A percentile compares a stretch with the other conserved stretches of the same genome.
Evolutionary conservation across 345 rosid species (phyloP).

Genomic region (Linum usitatissimum): DNA sequence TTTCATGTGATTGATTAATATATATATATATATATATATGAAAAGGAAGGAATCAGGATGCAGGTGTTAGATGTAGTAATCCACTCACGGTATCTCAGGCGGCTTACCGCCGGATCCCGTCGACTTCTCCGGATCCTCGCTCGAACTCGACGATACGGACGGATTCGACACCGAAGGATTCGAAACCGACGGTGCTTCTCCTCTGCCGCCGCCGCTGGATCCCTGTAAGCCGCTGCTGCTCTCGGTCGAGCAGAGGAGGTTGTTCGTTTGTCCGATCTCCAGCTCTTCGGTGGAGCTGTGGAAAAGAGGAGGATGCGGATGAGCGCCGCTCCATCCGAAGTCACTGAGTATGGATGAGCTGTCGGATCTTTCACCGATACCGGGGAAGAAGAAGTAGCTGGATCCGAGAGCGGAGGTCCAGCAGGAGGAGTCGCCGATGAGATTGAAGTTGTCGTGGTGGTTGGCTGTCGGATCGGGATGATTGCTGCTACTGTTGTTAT

Average conservation of each 20-base stretch:
- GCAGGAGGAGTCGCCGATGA: constrained; percentile 16
- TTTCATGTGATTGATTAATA: background rate
- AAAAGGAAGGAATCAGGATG: background rate
- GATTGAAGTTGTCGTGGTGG: constrained; percentile 6
- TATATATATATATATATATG: no score
- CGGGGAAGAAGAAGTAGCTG: constrained; percentile 41
- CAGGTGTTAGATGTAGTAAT: background rate
- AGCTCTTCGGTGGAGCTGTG: constrained; percentile 11
- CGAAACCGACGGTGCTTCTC: constrained; percentile 39
- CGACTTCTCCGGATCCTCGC: constrained; percentile 85
- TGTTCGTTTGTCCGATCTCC: constrained; percentile 6
- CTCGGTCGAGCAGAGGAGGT: constrained; percentile 8
- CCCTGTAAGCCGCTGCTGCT: constrained; percentile 8
- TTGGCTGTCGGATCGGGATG: constrained; percentile 33
- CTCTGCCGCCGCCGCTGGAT: constrained; percentile 2
- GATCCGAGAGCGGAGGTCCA: constrained; percentile 23
- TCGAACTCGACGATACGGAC: constrained; percentile 67
- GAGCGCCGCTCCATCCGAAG: constrained; percentile 42
- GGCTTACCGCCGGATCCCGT: constrained; percentile 56
- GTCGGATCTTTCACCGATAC: constrained; percentile 20
- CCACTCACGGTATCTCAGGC: constrained; percentile 88
- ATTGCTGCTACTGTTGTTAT: constrained; percentile 7
- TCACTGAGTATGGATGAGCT: constrained; percentile 39
- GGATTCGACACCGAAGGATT: constrained; percentile 53
- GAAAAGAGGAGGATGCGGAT: constrained; percentile 6